Evolutionary conservation across 2,329 filamentous ascomycete genomes (phyloP), one percentile per base, ranked within the genome.

Genomic region (Dendryphion nanum): DNA sequence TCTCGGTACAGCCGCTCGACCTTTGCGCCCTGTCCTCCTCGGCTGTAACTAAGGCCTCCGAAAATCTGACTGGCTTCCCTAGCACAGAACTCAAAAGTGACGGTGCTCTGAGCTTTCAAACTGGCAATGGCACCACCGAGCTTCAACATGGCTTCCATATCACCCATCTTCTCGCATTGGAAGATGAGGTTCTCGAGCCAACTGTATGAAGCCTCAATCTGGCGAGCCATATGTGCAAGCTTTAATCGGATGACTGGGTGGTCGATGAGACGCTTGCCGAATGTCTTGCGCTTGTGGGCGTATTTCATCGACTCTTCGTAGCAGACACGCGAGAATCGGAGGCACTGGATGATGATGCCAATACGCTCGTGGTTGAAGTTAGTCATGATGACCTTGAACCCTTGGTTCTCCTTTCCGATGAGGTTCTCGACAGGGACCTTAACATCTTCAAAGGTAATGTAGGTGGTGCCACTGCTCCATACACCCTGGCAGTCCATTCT

Each of bases 351-450:
- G 72, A 97, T 90, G 70, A 98, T 97, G 47, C 93, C 93, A 55
- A 98, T 90, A 47, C 93, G 88, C 74, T 98, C 93, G 77, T 97
- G 93, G 79, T 97, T 97, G 77, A 96, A 96, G 78, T 96, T 96
- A 66, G 89, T 96, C 91, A 97, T 97, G 76, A 98, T 91, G 63
- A 95, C 89, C 72, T 90, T 88, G 81, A 98, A 98, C 26, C 93
- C 93, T 67, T 95, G 85, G 77, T 98, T 95, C 74, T 95, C 85
- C 76, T 96, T 97, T 71, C 93, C 93, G 44, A 98, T 83, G 56
- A 98, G 70, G 74, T 98, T 97, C 78, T 95, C 91, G n/a, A 97
- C 93, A 2, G 93, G 93, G 0, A 98, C 93, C 76, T 97, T 97
- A 70, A 97, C 93, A 64, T 98, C 93, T 69, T 98, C 93, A 53